Evolutionary conservation across 441 rosid genomes (phyloP), one percentile per base, ranked within the genome.

Genomic region (Viola pubescens): DNA sequence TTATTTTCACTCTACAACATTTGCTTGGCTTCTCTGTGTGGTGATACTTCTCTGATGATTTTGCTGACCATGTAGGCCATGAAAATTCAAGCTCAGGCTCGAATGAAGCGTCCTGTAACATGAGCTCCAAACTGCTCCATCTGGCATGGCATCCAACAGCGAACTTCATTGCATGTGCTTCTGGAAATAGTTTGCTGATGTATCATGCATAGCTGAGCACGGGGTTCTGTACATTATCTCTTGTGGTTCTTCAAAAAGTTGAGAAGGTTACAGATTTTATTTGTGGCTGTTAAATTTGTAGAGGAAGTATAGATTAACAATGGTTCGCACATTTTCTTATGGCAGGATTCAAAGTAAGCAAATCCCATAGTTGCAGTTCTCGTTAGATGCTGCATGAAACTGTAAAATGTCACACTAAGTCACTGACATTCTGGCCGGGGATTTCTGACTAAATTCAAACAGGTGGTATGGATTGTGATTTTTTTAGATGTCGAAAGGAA

Each of bases 161-260:
- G 8, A 73, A 74, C 70, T 51, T 82, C 62, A 74, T 86, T 37
- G 94, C 89, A n/a, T 81, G 86, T 62, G 80, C 87, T 42, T 76
- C 83, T 39, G 82, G 81, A 62, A 82, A 72, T 58, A 82, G 89
- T 75, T 57, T 86, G 81, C 78, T 73, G 80, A 74, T 83, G 77
- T 80, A 80, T 66, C 52, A 74, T 34, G 86, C 81, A 2, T 85
- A 78, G 73, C 61, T 26, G 34, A 43, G 16, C 39, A 4, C 10
- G 9, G 52, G 8, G 6, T 45, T 40, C 58, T 48, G 61, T 48
- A 56, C n/a, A 52, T 9, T 43, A 6, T 43, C 58, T 58, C 26
- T 46, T 4, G 40, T 47, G 7, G 5, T 9, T 37, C n/a, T 7
- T 54, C 58, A n/a, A 40, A 64, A 48, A 41, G n/a, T 12, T 52